Conservation (phyloP, 345 rosid genomes). For the Lepidium africanum region DNA sequence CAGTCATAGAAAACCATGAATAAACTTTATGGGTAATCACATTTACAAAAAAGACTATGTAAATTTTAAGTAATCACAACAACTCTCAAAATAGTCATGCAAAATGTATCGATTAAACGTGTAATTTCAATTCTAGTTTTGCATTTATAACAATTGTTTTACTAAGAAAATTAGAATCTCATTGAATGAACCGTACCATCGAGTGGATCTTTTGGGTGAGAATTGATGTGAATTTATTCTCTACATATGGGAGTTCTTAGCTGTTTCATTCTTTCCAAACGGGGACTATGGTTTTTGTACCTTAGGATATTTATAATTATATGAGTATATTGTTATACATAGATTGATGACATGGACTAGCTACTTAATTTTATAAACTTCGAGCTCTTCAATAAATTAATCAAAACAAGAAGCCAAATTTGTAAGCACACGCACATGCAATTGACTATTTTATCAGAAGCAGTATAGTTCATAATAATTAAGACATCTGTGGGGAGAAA, state of each 20-base stretch:
- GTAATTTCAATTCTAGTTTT: neutral
- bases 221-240: neutral
- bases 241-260: neutral
- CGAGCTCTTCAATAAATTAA: slow-evolving; percentile 5
- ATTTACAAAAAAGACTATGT: no score
- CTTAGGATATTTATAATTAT: neutral
- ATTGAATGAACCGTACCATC: neutral
- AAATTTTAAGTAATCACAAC: neutral
- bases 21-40: no score
- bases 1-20: no score
- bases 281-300: slow-evolving; percentile 12
- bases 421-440: slow-evolving; percentile 9
- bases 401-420: slow-evolving; percentile 18
- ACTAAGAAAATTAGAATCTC: no score
- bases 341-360: neutral
- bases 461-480: neutral
- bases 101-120: neutral
- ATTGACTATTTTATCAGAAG: neutral
- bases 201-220: neutral
- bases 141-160: neutral
- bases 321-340: neutral
- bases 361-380: neutral
- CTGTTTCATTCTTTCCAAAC: neutral
- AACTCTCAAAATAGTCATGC: no score
- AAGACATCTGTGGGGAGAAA: no score